phyloP scores from a whole-genome alignment of 2,329 filamentous ascomycete genomes.

The Cytospora piceae region DNA sequence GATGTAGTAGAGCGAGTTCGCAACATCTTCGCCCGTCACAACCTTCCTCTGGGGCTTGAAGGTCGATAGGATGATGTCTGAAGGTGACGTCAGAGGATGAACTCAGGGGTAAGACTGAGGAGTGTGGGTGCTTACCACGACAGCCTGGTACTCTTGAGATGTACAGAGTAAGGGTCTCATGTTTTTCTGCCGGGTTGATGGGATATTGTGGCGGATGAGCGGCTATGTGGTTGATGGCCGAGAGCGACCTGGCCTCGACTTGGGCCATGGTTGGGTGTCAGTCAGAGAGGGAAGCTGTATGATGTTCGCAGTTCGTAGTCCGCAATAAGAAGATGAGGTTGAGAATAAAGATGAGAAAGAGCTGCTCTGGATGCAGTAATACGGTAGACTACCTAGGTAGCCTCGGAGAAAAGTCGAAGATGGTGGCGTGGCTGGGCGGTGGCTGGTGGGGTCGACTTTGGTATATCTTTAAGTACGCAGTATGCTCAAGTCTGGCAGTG shows the following conservation, averaged over 20 bases:
- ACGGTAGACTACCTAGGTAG: background rate
- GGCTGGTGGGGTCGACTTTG: background rate
- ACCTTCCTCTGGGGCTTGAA: constrained; percentile 87
- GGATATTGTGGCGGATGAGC: constrained; percentile 87
- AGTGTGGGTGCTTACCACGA: constrained; percentile 62
- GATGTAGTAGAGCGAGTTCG: constrained; percentile 87
- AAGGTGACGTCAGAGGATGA: constrained; percentile 27
- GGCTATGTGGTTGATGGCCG: constrained; percentile 77
- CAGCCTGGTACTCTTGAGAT: constrained; percentile 92
- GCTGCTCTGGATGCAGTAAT: background rate
- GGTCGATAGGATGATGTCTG: constrained; percentile 90
- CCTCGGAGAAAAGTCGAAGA: background rate
- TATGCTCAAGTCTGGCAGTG: too few species aligned
- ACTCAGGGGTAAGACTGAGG: constrained; percentile 20
- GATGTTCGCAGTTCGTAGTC: background rate
- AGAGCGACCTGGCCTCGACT: constrained; percentile 83
- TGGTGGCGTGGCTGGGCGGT: background rate
- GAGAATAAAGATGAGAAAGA: background rate
- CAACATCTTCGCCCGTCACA: constrained; percentile 84
- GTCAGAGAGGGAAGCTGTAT: background rate
- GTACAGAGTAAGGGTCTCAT: constrained; percentile 80
- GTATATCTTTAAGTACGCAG: background rate
- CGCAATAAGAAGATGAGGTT: background rate
- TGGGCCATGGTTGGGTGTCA: constrained; percentile 32
- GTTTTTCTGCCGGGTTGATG: constrained; percentile 69